Evolutionary conservation across 768 basidiomycete species (phyloP), one percentile per base, ranked within the genome.

Genomic region (Tricholomella constricta): DNA sequence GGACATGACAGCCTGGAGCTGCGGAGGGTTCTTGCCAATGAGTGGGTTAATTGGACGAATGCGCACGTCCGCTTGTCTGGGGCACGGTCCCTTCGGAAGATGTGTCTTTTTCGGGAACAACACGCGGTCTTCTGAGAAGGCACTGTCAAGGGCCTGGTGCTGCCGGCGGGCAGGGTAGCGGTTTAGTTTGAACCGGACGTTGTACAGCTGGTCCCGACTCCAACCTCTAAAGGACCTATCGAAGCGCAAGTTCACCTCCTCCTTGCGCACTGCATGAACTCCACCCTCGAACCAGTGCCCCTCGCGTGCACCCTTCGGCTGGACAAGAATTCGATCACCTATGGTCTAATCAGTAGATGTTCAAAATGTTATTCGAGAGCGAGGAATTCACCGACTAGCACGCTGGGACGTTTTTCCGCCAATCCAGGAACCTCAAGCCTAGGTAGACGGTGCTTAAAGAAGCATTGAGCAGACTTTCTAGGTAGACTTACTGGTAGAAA

Each of bases 281-380:
- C 75, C 73, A 12, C 86, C 86, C 63, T 81, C 78, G 49, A 69
- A 83, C 83, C 83, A 86, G 25, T 74, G 73, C 0, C 77, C 78
- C 15, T 65, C 53, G 0, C 60, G 58, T 3, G 71, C 63, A 20
- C 72, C 74, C 20, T 69, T 63, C 46, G 68, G 71, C 56, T 78
- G 74, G 0, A 85, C 81, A 2, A 81, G 68, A 7, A 86, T 83
- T 0, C 68, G 65, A 57, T 86, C 84, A 8, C 84, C 84, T 78
- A 22, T 25, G 51, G n/a, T 60, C 42, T 23, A 36, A 22, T 49
- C 10, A 43, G 43, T 42, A 40, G 19, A 15, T 17, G 41, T 11
- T 17, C 9, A 26, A 36, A 14, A 27, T 12, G 23, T 26, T 27
- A 52, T n/a, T n/a, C n/a, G 42, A 36, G 55, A 51, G 32, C 14